Conservation (phyloP, 345 rosid species). For the Pugionium dolabratum region DNA sequence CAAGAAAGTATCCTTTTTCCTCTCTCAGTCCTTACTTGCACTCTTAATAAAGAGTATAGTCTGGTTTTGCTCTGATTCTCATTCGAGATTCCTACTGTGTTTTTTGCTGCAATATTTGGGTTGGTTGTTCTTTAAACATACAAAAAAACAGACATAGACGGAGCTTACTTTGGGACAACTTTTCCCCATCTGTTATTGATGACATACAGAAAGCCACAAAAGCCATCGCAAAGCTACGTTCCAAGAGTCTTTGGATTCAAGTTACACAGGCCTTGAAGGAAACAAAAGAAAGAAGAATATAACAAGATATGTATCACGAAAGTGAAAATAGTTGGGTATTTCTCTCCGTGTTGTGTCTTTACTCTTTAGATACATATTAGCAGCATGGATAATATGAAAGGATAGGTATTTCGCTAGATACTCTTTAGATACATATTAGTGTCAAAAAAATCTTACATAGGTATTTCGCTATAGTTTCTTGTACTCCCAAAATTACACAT, state of each 20-base stretch:
- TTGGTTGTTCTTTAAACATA: constrained; percentile 48
- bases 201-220: constrained; percentile 73
- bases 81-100: background rate
- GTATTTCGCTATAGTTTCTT: too few species aligned
- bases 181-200: constrained; percentile 79
- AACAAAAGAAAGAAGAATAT: background rate
- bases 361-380: too few species aligned
- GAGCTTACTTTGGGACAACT: constrained; percentile 87
- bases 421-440: too few species aligned
- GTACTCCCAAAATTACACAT: too few species aligned
- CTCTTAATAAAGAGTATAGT: background rate
- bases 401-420: too few species aligned
- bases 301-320: too few species aligned
- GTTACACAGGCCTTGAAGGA: constrained; percentile 60
- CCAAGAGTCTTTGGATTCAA: constrained; percentile 91
- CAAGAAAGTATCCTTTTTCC: constrained; percentile 80
- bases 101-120: background rate
- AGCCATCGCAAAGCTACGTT: constrained; percentile 63
- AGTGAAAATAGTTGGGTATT: too few species aligned
- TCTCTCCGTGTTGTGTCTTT: too few species aligned
- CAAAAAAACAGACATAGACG: constrained; percentile 66
- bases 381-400: too few species aligned
- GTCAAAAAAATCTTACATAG: too few species aligned
- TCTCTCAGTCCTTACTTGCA: background rate
- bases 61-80: background rate